Percentiles rank a stretch among this genome's conserved stretches.
These are phyloP conservation scores for Fusarium palustre DNA, from an alignment of 2,329 filamentous ascomycete species.

Conservation along the genomic window DNA sequence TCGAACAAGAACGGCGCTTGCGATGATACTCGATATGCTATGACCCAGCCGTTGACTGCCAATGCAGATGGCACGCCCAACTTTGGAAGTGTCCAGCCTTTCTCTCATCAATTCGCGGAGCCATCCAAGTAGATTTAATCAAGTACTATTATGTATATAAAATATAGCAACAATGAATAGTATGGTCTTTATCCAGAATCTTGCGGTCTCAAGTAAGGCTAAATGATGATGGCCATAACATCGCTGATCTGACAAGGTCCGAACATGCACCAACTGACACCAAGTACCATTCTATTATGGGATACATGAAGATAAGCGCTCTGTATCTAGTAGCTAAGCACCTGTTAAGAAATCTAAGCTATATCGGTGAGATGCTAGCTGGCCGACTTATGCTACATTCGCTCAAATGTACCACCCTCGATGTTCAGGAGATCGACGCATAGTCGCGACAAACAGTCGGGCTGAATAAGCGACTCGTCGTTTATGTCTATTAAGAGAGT, in stretches of 20 bases:
- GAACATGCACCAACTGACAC: not conserved
- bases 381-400: too few relatives aligned
- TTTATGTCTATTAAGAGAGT: too few relatives aligned
- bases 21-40: constrained; percentile 65
- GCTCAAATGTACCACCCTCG: too few relatives aligned
- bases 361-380: too few relatives aligned
- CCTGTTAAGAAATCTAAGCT: not conserved
- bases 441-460: too few relatives aligned
- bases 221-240: not conserved
- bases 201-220: accelerated
- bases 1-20: constrained; percentile 61
- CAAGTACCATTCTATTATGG: not conserved
- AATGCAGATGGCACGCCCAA: constrained; percentile 64
- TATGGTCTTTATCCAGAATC: not conserved
- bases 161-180: not conserved
- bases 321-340: not conserved
- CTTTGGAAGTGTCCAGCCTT: constrained; percentile 56
- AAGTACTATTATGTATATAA: accelerated
- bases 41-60: constrained; percentile 63
- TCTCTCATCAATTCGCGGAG: constrained; percentile 36
- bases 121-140: not conserved
- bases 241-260: not conserved
- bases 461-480: too few relatives aligned
- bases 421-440: too few relatives aligned
- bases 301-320: not conserved